Conservation (phyloP, 306 rosid genomes). For the Medicago lupulina region DNA sequence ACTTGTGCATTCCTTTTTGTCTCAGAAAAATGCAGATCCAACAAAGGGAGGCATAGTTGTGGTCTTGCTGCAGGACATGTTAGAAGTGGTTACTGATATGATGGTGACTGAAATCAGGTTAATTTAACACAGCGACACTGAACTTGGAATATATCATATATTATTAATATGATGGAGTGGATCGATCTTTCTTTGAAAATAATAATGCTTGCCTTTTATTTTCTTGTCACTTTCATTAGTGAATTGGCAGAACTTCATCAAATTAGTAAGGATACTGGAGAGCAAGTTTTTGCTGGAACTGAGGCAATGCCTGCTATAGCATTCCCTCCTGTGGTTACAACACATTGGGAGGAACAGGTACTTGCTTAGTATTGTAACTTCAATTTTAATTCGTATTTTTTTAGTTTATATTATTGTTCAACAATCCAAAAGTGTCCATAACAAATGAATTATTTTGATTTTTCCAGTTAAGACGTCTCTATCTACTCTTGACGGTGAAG, state of each 20-base stretch:
- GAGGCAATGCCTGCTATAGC: constrained; percentile 76
- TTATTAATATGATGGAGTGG: constrained; percentile 15
- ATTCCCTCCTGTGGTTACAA: constrained; percentile 82
- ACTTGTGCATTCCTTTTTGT: constrained; percentile 44
- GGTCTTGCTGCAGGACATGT: constrained; percentile 88
- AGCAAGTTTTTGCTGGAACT: constrained; percentile 88
- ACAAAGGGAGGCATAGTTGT: constrained; percentile 73
- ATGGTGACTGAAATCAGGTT: constrained; percentile 90
- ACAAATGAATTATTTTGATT: constrained; percentile 34
- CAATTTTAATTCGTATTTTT: constrained; percentile 5
- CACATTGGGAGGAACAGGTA: constrained; percentile 97
- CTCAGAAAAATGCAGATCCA: constrained; percentile 72
- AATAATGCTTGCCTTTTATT: constrained; percentile 23
- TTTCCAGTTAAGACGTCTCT: constrained; percentile 85
- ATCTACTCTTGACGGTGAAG: constrained; percentile 82
- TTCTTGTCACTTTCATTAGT: constrained; percentile 52
- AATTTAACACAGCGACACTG: constrained; percentile 41
- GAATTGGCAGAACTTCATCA: constrained; percentile 84
- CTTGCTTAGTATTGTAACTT: constrained; percentile 32
- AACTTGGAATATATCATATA: constrained; percentile 39
- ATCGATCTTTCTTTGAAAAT: constrained; percentile 18
- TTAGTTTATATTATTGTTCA: neutral
- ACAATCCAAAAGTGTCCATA: constrained; percentile 25
- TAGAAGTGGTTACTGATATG: constrained; percentile 98
- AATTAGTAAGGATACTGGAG: constrained; percentile 80